Evolutionary conservation across 192 early-diverging fungal species (phyloP), one percentile per base, ranked within the genome.

Genomic region (Physocladia obscura): DNA sequence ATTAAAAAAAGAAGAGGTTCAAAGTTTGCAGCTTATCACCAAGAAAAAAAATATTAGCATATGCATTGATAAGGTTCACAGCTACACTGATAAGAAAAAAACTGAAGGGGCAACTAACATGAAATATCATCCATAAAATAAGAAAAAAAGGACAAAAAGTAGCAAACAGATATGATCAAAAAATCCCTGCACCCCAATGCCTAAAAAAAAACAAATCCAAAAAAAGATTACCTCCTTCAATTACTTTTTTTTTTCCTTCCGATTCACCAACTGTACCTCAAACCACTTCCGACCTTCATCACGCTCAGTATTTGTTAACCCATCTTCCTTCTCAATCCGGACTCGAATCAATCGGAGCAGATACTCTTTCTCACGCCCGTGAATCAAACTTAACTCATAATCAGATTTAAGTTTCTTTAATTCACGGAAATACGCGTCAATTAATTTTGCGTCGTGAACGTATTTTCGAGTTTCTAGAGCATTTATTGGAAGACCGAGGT

Each of bases 381-480:
- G 51, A 3, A 65, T 31, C 30, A 83, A 56, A 32, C 72, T 69
- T 24, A 48, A 29, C 50, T 85, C 84, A 69, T 85, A 85, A 50
- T 84, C 82, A 1, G 58, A 13, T 57, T 72, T 78, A 11, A 85
- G 64, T 49, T 74, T 73, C n/a, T 57, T 50, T 6, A 85, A 30
- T 47, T 78, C 77, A 13, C 56, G 19, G 34, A 56, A 34, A 62
- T 85, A 82, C n/a, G 59, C 31, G 21, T 57, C 67, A 11, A 76
- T 73, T 3, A 78, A 56, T 19, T 54, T 57, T 4, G 75, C 37
- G 30, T 81, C 62, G 21, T 71, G 70, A 47, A 67, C 44, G 69
- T 82, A 84, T 55, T 77, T 77, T 15, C 65, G 60, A 24, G 80
- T 76, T 56, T 82, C 78, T 17, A 81, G 70, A n/a, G 64, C 55